A percentile compares a stretch with the other conserved stretches of the same genome.
Evolutionary conservation across 352 stramenopile species (phyloP).

Genomic region (Globisporangium alternatum): DNA sequence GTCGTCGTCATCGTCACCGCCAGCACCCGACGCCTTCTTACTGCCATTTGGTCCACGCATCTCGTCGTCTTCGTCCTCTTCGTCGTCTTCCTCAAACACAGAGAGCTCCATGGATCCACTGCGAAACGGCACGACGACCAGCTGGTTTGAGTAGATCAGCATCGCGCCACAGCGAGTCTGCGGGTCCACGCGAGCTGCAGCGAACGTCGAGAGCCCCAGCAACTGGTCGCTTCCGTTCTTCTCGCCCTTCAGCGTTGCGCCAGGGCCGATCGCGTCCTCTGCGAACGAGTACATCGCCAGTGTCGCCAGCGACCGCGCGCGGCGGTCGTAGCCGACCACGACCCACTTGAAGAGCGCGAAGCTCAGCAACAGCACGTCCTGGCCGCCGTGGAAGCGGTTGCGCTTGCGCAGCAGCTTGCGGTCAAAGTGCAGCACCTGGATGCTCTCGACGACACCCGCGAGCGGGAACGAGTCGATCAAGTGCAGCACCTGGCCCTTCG

Average conservation of each 20-base stretch:
- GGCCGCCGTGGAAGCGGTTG: constrained; percentile 63
- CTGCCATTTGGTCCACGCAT: constrained; percentile 8
- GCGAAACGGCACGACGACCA: constrained; percentile 79
- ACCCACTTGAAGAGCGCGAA: constrained; percentile 81
- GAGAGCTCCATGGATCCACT: constrained; percentile 76
- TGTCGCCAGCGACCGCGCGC: constrained; percentile 43
- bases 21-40: not conserved
- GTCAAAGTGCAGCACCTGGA: constrained; percentile 74
- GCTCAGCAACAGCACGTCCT: constrained; percentile 74
- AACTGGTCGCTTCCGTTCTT: constrained; percentile 73
- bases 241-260: constrained; percentile 78
- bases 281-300: constrained; percentile 81
- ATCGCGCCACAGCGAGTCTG: constrained; percentile 79
- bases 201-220: constrained; percentile 55
- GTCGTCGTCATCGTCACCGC: constrained; percentile 48
- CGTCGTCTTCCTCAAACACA: constrained; percentile 79
- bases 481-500: constrained; percentile 71
- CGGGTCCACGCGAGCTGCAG: constrained; percentile 56
- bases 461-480: constrained; percentile 69
- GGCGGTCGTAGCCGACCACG: constrained; percentile 70
- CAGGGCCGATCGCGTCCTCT: constrained; percentile 77
- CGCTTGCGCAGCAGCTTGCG: constrained; percentile 60
- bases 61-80: constrained; percentile 50
- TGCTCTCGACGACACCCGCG: constrained; percentile 64
- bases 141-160: constrained; percentile 79